Conservation (phyloP, 129 eudicot genomes). For the Apium graveolens region DNA sequence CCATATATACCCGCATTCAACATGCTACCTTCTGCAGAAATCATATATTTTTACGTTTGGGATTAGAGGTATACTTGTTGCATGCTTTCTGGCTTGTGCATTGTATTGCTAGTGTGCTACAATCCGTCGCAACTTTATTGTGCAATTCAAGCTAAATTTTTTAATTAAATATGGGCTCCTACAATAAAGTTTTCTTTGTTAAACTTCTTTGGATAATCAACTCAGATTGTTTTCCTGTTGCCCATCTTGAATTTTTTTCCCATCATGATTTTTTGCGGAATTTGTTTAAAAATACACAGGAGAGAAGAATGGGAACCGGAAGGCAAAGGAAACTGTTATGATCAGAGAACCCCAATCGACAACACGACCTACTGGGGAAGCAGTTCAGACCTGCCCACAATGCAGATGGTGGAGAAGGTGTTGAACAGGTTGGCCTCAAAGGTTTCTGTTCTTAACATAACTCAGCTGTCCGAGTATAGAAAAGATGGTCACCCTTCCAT, state of each 20-base stretch:
- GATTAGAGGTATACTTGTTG: not conserved
- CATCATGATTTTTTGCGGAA: not conserved
- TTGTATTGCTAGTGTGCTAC: not conserved
- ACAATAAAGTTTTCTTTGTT: not conserved
- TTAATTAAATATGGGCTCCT: not conserved
- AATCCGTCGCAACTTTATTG: not conserved
- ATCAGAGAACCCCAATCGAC: slow-evolving; percentile 49
- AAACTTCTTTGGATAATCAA: not conserved
- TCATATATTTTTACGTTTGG: not conserved
- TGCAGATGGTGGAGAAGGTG: slow-evolving; percentile 68
- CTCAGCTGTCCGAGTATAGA: slow-evolving; percentile 89
- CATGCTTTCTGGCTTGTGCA: not conserved
- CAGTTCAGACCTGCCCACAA: slow-evolving; percentile 77
- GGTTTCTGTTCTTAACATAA: slow-evolving; percentile 76
- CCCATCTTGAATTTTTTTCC: not conserved
- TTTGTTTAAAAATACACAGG: slow-evolving; percentile 34
- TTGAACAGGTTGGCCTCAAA: slow-evolving; percentile 50
- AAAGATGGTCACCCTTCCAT: slow-evolving; percentile 92
- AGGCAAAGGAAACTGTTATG: slow-evolving; percentile 78
- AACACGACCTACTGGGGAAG: slow-evolving; percentile 74
- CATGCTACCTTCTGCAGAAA: not conserved
- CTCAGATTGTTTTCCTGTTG: not conserved
- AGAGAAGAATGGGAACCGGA: slow-evolving; percentile 71
- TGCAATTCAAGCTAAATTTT: not conserved
- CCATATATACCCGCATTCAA: not conserved